A percentile compares a stretch with the other conserved stretches of the same genome.
Conservation (phyloP, 495 filamentous ascomycete species). For the Hypoxylon perforatum region DNA sequence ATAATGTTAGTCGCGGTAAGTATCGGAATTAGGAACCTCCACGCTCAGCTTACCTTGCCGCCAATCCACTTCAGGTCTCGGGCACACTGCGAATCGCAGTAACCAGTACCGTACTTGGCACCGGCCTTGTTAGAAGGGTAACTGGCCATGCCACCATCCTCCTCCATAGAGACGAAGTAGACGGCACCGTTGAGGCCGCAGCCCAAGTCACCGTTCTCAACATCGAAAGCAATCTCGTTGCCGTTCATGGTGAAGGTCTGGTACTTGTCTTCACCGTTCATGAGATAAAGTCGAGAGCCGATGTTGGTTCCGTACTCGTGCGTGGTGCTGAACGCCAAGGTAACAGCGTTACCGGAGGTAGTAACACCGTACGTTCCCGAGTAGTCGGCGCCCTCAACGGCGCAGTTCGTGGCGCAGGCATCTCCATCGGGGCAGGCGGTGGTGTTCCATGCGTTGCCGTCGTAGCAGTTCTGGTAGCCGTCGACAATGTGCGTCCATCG, state of each 20-base stretch:
- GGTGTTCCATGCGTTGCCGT: slow-evolving; percentile 67
- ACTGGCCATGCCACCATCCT: slow-evolving; percentile 62
- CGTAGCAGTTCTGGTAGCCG: slow-evolving; percentile 60
- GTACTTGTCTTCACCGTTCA: slow-evolving; percentile 62
- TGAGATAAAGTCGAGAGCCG: slow-evolving; percentile 64
- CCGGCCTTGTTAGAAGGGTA: slow-evolving; percentile 65
- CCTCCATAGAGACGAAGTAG: slow-evolving; percentile 67
- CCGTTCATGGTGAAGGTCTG: slow-evolving; percentile 63
- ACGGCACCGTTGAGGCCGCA: slow-evolving; percentile 68
- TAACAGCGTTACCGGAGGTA: slow-evolving; percentile 54
- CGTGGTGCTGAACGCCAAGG: slow-evolving; percentile 64
- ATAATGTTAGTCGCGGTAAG: background rate
- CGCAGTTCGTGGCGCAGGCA: slow-evolving; percentile 62
- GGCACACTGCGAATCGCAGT: slow-evolving; percentile 69
- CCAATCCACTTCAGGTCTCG: slow-evolving; percentile 62
- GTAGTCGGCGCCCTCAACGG: slow-evolving; percentile 62
- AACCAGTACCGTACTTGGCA: slow-evolving; percentile 68
- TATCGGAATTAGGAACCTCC: background rate
- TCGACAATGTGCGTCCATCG: slow-evolving; percentile 57
- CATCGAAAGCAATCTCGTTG: slow-evolving; percentile 70
- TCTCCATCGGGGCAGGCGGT: slow-evolving; percentile 60
- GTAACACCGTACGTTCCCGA: slow-evolving; percentile 58
- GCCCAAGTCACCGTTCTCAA: slow-evolving; percentile 61
- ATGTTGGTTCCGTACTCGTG: slow-evolving; percentile 55
- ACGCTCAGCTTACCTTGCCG: slow-evolving; percentile 48